Evolutionary conservation across 208 protist genomes (phyloP).

Genomic region (Acanthamoeba triangularis): DNA sequence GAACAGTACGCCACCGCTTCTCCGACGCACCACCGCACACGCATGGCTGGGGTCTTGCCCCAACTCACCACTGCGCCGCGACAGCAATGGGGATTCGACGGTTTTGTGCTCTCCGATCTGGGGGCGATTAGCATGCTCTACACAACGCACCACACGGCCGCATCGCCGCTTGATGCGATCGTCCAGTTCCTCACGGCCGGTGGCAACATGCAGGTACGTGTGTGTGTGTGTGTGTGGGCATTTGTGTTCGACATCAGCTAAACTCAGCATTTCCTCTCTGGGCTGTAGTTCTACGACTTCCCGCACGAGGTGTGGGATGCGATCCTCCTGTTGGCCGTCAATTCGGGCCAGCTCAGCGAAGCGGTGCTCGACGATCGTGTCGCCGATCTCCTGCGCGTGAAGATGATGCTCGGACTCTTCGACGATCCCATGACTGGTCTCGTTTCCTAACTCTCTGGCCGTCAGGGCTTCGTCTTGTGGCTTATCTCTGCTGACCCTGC

Average conservation of each 20-base stretch:
- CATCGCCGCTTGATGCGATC: not conserved
- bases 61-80: too few relatives aligned
- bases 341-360: not conserved
- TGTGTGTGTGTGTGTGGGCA: not conserved
- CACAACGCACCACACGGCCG: not conserved
- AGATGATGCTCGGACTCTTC: constrained; percentile 28
- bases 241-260: too few relatives aligned
- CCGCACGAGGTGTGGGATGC: not conserved
- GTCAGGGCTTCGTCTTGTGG: too few relatives aligned
- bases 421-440: not conserved
- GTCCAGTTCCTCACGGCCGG: not conserved
- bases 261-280: too few relatives aligned
- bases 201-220: constrained; percentile 12
- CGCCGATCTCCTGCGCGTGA: not conserved
- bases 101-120: constrained; percentile 20
- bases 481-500: too few relatives aligned
- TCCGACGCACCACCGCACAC: too few relatives aligned
- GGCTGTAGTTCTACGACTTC: not conserved
- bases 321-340: not conserved
- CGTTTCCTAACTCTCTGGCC: not conserved
- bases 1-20: not conserved
- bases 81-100: constrained; percentile 46
- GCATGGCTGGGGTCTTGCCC: too few relatives aligned
- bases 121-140: not conserved
- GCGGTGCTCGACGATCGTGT: not conserved